Evolutionary conservation across 2,329 filamentous ascomycete genomes (phyloP), one percentile per base, ranked within the genome.

Genomic region (Chaetothyriales sp.): DNA sequence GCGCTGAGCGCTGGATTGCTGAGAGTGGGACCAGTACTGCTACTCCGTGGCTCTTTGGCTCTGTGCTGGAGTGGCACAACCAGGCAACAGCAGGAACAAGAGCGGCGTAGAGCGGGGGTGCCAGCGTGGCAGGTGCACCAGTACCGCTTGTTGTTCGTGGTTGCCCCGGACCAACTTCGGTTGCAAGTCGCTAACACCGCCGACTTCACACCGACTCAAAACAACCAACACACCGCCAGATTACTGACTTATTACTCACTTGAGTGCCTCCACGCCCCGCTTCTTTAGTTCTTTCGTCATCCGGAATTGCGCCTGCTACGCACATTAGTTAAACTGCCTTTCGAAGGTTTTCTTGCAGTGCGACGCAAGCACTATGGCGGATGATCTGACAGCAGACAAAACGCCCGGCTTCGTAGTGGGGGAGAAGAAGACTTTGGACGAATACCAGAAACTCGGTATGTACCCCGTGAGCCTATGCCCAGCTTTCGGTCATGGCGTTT

Each of bases 401-500:
- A 95, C 89, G 59, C 83, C 89, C 72, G 90, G 90, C 67, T 96
- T 95, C 83, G 95, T 93, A 80, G 84, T 95, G 66, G 89, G 87
- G 60, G 87, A 95, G 79, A 95, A 95, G 83, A 95, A 96, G 79
- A 93, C 86, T 62, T 77, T 98, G 65, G 86, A 90, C 58, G 86
- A 95, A 70, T 95, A 95, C 72, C 78, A 90, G 65, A 77, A 95
- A 68, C 84, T 98, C 72, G 92, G 88, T 94, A 75, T 65, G 85
- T 75, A 12, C 26, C 7, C 7, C 22, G 15, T 25, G 20, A 18
- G 25, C 25, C 12, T 36, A 28, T 42, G n/a, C 15, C 28, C 28
- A 20, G 22, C 26, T 18, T 36, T 48, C 49, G 26, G 18, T 10
- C 25, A 8, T 18, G 12, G 18, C 18, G 42, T 32, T 47, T 47